Evolutionary conservation across 1,284 basidiomycete species (phyloP), one percentile per base, ranked within the genome.

Genomic region (Phellinidium pouzarii): DNA sequence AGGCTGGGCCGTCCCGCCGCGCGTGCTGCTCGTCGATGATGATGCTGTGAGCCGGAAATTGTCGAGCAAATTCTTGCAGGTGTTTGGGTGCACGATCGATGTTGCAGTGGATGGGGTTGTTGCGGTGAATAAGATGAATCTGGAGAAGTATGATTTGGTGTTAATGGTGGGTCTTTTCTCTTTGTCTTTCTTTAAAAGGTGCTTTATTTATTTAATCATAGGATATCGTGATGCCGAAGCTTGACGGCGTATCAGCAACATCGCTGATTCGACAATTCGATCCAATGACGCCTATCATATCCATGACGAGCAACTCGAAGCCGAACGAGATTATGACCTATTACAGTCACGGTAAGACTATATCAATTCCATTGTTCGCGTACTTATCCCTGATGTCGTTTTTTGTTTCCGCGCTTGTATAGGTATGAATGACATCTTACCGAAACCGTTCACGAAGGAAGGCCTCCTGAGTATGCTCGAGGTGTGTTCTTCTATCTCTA

Each of bases 391-490:
- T n/a, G n/a, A n/a, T n/a, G n/a, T n/a, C n/a, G n/a, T 22, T 44
- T 23, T 23, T 45, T 22, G 43, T 53, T 40, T 22, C 22, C 36
- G 52, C 26, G 11, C 45, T 11, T 55, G 14, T 38, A 60, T 64
- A 78, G 86, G 92, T 20, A 97, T 97, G 94, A 97, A 95, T 67
- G 94, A 97, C 68, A 88, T 96, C 54, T 72, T 97, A n/a, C 89
- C 94, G 6, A 98, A 98, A 68, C 94, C 94, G 1, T 98, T 98
- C 70, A 95, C 91, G 12, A 93, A 94, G 66, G 84, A 94, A 63
- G 89, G 88, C 7, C 70, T 98, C 50, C 71, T 95, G 49, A 85
- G 87, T 58, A 94, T 97, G 82, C 83, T 98, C 56, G 93, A 98
- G 72, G 85, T 87, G 52, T 19, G 73, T 64, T 19, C 42, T 20